Conservation (phyloP, 2,329 filamentous ascomycete species). For the Fusarium albidum region DNA sequence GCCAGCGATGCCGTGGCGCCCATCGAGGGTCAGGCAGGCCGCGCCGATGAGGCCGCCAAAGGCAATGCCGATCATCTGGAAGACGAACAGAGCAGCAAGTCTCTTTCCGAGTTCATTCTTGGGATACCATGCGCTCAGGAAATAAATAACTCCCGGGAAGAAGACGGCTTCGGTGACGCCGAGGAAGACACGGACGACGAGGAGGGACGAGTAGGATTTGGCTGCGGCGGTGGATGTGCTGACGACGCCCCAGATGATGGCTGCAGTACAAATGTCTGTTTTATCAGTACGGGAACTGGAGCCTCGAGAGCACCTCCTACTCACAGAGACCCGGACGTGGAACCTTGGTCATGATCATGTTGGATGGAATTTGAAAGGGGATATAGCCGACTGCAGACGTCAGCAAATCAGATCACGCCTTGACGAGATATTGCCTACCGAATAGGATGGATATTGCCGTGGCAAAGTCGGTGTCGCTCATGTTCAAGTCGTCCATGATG, state of each 20-base stretch:
- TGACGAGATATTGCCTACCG: too few species aligned
- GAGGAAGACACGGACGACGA: slow-evolving; percentile 9
- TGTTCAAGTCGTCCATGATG: too few species aligned
- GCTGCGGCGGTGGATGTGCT: slow-evolving; percentile 1
- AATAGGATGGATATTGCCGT: too few species aligned
- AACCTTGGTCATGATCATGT: slow-evolving; percentile 6
- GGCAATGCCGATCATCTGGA: slow-evolving; percentile 13
- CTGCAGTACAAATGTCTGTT: neutral
- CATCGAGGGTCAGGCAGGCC: slow-evolving; percentile 8
- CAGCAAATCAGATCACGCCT: too few species aligned
- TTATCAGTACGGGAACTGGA: too few species aligned
- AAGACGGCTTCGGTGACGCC: slow-evolving; percentile 16
- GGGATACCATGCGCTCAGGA: slow-evolving; percentile 12
- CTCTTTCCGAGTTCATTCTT: slow-evolving; percentile 12
- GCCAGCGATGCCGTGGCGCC: slow-evolving; percentile 3
- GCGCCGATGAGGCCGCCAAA: slow-evolving; percentile 11
- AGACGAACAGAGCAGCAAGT: slow-evolving; percentile 6
- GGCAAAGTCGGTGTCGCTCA: too few species aligned
- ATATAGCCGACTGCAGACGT: neutral
- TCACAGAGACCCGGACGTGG: slow-evolving; percentile 1
- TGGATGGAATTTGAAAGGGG: slow-evolving; percentile 34
- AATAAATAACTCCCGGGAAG: slow-evolving; percentile 12
- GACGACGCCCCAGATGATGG: slow-evolving; percentile 3
- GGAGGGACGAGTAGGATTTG: slow-evolving; percentile 4
- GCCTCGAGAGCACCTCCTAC: too few species aligned